Base-by-base conservation (phyloP, 805 yeast genomes). In the Wickerhamiella siamensis region DNA sequence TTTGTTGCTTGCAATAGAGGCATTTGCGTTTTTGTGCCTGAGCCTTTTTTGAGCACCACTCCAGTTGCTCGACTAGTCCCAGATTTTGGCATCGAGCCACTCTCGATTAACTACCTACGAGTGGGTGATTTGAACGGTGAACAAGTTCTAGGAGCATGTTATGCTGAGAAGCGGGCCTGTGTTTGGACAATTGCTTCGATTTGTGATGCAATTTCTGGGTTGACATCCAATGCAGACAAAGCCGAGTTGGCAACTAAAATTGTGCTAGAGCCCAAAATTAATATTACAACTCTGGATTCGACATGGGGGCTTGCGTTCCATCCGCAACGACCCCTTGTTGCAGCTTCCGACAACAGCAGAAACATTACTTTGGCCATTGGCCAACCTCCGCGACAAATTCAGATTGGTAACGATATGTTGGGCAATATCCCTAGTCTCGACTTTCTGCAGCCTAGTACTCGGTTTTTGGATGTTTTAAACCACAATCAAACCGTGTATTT, bases 231-330 rank as follows among this genome's bases (percentile, higher is more conserved):
- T 12, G 12, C 6, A 24, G 16, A 12, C 31, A 6, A 24, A 14
- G 4, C 29, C 15, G 20, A 15, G 15, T 20, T 15, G 4, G 38
- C 21, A 16, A 14, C 5, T 16, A 24, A 5, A 3, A 24, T 24
- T 6, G 21, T 6, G n/a, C 6, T 21, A 24, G 16, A 24, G 21
- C 31, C 31, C 4, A 5, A 16, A 8, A 10, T 22, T 24, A 18
- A 4, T 14, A 21, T n/a, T 9, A 4, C 6, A 3, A 14, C 16
- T 12, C 18, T n/a, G 4, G 6, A 22, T n/a, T 36, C 38, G 5
- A 20, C 38, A 3, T 36, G 38, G 38, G 38, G 38, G 21, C 29
- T 36, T 10, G 38, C 38, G 3, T 24, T 36, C 15, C 38, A 36
- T 16, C 38, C 38, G 3, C 6, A 14, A 9, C 19, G 21, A 21